These are phyloP conservation scores for Chlorella sp. DNA, from an alignment of 139 green algal species.

Conservation along the genomic window DNA sequence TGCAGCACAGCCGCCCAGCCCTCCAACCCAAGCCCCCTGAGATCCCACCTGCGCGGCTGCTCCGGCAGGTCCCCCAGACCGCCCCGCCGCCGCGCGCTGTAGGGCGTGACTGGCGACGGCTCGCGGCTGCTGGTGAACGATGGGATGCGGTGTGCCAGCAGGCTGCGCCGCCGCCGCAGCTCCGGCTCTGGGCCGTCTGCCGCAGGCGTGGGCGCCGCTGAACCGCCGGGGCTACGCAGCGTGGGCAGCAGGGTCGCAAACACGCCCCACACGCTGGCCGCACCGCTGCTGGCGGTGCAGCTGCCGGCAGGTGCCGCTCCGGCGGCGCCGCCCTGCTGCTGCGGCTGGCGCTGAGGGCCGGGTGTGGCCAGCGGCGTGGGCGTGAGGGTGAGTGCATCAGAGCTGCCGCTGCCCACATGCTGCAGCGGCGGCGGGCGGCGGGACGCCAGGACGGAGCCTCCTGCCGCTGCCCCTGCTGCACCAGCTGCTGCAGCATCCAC, in stretches of 20 bases:
- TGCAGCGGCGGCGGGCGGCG: no score
- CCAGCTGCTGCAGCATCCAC: background rate
- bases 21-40: no score
- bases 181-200: background rate
- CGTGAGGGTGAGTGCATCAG: no score
- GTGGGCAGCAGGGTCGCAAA: background rate
- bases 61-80: slow-evolving; percentile 18
- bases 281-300: no score
- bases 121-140: background rate
- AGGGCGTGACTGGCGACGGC: background rate
- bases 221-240: background rate
- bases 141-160: background rate
- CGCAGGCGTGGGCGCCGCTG: background rate
- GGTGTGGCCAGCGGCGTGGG: no score
- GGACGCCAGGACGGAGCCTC: background rate
- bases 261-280: background rate
- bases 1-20: background rate
- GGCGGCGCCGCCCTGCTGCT: no score
- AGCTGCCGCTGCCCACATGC: no score
- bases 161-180: background rate
- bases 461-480: background rate
- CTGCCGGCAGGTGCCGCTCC: background rate
- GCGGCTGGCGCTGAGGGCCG: no score
- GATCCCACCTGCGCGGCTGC: slow-evolving; percentile 4
- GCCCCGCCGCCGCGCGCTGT: background rate